Evolutionary conservation across 192 early-diverging fungal genomes (phyloP).

Genomic region (Thamnidium elegans): DNA sequence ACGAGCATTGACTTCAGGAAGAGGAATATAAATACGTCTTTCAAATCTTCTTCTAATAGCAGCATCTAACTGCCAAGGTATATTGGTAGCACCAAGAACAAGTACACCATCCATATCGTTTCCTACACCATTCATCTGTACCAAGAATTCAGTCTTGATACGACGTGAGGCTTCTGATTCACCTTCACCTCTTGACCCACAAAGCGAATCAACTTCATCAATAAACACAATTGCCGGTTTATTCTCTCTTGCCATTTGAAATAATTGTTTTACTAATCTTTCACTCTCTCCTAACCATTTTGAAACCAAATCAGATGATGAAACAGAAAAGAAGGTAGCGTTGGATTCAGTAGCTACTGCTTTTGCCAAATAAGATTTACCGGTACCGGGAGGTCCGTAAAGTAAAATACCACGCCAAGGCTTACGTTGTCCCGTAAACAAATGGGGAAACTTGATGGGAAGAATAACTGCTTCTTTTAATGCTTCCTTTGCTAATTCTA

Average conservation of each 20-base stretch:
- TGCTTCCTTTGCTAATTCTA: slow-evolving; percentile 96
- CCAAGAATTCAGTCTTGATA: slow-evolving; percentile 96
- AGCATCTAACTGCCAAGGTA: slow-evolving; percentile 94
- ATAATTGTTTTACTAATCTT: slow-evolving; percentile 96
- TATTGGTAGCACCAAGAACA: slow-evolving; percentile 98
- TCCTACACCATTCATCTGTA: slow-evolving; percentile 99
- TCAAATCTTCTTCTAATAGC: slow-evolving; percentile 93
- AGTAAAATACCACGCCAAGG: slow-evolving; percentile 96
- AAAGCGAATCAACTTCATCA: slow-evolving; percentile 97
- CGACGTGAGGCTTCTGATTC: slow-evolving; percentile 92
- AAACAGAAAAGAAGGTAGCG: slow-evolving; percentile 96
- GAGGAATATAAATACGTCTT: slow-evolving; percentile 91
- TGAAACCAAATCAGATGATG: slow-evolving; percentile 94
- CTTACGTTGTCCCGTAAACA: slow-evolving; percentile 95
- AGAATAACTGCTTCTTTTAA: slow-evolving; percentile 98
- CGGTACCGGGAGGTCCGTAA: slow-evolving; percentile 97
- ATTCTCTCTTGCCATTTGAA: slow-evolving; percentile 96
- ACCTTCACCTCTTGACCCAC: slow-evolving; percentile 78
- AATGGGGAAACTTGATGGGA: slow-evolving; percentile 96
- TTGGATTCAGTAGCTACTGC: slow-evolving; percentile 99
- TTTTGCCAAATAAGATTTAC: slow-evolving; percentile 98
- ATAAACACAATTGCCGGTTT: slow-evolving; percentile 99
- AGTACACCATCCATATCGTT: slow-evolving; percentile 93
- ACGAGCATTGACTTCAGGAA: slow-evolving; percentile 78
- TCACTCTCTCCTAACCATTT: slow-evolving; percentile 99